These are phyloP conservation scores for Puccinia polysora DNA, from an alignment of 1,284 basidiomycete species.

Conservation along the genomic window DNA sequence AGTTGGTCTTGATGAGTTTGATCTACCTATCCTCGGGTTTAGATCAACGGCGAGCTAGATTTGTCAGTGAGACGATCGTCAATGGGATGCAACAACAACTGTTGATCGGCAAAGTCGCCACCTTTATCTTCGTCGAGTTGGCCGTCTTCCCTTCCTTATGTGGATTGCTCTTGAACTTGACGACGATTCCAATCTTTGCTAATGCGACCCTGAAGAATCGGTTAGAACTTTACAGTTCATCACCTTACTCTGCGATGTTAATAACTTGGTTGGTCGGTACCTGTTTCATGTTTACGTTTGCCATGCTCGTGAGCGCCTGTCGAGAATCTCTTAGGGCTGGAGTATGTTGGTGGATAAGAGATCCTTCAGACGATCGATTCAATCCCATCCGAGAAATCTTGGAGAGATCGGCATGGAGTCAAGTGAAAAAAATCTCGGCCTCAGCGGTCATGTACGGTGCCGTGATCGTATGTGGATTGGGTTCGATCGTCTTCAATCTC, in stretches of 20 bases:
- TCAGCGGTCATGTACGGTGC: slow-evolving; percentile 81
- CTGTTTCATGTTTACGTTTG: slow-evolving; percentile 88
- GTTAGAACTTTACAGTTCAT: slow-evolving; percentile 59
- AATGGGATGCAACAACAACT: slow-evolving; percentile 41
- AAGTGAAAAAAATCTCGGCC: slow-evolving; percentile 75
- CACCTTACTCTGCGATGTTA: slow-evolving; percentile 71
- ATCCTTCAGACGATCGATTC: slow-evolving; percentile 76
- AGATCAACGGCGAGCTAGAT: slow-evolving; percentile 40
- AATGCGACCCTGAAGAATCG: slow-evolving; percentile 54
- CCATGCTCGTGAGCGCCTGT: slow-evolving; percentile 69
- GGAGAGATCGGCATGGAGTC: slow-evolving; percentile 71
- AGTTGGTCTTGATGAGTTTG: slow-evolving; percentile 34
- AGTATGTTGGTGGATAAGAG: slow-evolving; percentile 90
- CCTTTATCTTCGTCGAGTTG: slow-evolving; percentile 82
- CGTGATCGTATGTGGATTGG: slow-evolving; percentile 69
- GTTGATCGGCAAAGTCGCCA: slow-evolving; percentile 62
- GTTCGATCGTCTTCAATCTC: slow-evolving; percentile 47
- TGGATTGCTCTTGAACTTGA: slow-evolving; percentile 76
- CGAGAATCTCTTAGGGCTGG: slow-evolving; percentile 78
- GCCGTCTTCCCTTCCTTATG: slow-evolving; percentile 84
- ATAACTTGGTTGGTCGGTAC: slow-evolving; percentile 90
- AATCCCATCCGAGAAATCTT: slow-evolving; percentile 81
- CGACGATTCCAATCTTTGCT: slow-evolving; percentile 76
- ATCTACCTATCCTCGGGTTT: slow-evolving; percentile 40
- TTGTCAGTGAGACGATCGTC: slow-evolving; percentile 41